Evolutionary conservation across 1,284 basidiomycete species (phyloP), one percentile per base, ranked within the genome.

Genomic region (Anthracocystis walkeri): DNA sequence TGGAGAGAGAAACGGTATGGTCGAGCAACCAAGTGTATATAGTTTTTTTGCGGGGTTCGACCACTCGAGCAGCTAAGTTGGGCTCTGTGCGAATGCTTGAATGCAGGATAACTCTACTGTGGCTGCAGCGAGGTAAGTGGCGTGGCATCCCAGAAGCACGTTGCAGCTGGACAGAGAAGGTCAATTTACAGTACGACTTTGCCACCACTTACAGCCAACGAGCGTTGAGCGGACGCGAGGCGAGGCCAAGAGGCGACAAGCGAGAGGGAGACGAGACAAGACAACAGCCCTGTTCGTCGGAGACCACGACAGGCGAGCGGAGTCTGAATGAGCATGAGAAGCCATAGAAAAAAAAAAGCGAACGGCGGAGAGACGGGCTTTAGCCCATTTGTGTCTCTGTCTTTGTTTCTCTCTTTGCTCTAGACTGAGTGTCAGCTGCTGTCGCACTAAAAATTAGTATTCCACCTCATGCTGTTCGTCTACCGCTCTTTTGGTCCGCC

Each of bases 221-320:
- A 46, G 25, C 48, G 48, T 33, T 49, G 48, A 49, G 4, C 48
- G 48, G 48, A 20, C 48, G 29, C 29, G 48, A 49, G 25, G 12
- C 46, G 46, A 48, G 48, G 29, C 29, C 18, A 20, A n/a, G 31
- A 11, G 48, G 27, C 29, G 46, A 29, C 45, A 46, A 29, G 45
- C 45, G 45, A 46, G 25, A 46, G 45, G 25, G 40, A 42, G 12
- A 44, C 33, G 42, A 45, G 42, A 23, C 20, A 45, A 7, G 25
- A 23, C 20, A 45, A 38, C 4, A 14, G 35, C 14, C 35, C 35
- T 38, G 14, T 38, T 38, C 14, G 35, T 38, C 35, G 35, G 35
- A 38, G 14, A 38, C 35, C 35, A 38, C 35, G 12, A 38, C 14
- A 38, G 35, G 35, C 35, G 35, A 38, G 35, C 35, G 35, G 35